A percentile compares a stretch with the other conserved stretches of the same genome.
These are phyloP conservation scores for Neopestalotiopsis sp. DNA, from an alignment of 2,329 filamentous ascomycete genomes.

Conservation along the genomic window DNA sequence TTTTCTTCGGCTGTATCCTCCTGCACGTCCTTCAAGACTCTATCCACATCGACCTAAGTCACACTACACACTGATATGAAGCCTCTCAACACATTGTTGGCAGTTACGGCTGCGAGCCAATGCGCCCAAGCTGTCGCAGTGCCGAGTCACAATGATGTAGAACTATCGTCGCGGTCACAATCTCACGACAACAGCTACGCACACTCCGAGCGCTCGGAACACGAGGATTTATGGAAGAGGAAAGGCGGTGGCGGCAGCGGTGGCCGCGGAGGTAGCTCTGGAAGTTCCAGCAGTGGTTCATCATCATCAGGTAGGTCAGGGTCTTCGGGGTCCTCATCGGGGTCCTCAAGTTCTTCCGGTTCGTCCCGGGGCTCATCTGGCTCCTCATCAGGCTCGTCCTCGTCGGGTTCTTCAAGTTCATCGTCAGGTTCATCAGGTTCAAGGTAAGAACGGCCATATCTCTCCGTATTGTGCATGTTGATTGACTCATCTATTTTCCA, in stretches of 20 bases:
- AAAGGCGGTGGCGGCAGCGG: conserved; percentile 65
- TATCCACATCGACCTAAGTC: not conserved
- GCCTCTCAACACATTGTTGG: conserved; percentile 29
- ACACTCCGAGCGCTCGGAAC: conserved; percentile 28
- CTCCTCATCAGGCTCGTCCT: conserved; percentile 30
- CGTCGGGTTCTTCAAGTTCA: conserved; percentile 24
- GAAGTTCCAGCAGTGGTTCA: conserved; percentile 4
- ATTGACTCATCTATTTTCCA: not conserved
- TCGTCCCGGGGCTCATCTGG: conserved; percentile 25
- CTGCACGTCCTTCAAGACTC: not conserved
- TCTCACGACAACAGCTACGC: conserved; percentile 22
- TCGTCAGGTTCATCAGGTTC: conserved; percentile 29
- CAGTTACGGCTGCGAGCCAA: conserved; percentile 27
- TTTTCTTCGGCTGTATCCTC: not conserved
- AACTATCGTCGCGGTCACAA: conserved; percentile 25
- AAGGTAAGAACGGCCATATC: not conserved
- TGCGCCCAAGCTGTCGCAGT: conserved; percentile 30
- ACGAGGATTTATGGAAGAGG: conserved; percentile 62
- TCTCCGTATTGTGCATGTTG: not conserved
- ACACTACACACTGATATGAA: conserved; percentile 30
- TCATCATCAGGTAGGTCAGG: conserved; percentile 27
- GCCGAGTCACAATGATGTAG: conserved; percentile 24
- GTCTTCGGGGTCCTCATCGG: conserved; percentile 23
- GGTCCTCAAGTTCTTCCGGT: conserved; percentile 32
- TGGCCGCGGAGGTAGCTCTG: conserved; percentile 45